Evolutionary conservation across 1,284 basidiomycete genomes (phyloP).

Genomic region (Sporisorium exsertum): DNA sequence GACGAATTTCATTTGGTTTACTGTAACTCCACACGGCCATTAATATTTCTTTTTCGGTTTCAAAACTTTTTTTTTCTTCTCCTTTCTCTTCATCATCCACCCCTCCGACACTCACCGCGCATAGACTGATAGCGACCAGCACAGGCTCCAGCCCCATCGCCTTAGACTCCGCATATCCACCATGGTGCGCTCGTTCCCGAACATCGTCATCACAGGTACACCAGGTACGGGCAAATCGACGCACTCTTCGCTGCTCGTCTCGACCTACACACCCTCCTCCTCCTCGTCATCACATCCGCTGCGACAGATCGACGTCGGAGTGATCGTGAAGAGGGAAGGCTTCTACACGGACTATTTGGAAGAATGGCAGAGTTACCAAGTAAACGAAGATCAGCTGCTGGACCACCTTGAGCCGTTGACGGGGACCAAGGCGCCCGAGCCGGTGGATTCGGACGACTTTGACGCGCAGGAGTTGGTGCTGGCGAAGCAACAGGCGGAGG

Average conservation of each 20-base stretch:
- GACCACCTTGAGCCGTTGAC: constrained; percentile 62
- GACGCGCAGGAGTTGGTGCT: constrained; percentile 11
- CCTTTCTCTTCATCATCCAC: not conserved
- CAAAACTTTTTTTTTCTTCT: constrained; percentile 14
- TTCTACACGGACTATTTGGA: constrained; percentile 89
- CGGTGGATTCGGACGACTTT: constrained; percentile 43
- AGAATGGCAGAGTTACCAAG: constrained; percentile 92
- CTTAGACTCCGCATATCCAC: not conserved
- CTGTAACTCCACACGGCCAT: constrained; percentile 12
- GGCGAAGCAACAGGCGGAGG: constrained; percentile 33
- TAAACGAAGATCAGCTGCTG: constrained; percentile 82
- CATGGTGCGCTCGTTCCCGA: constrained; percentile 73
- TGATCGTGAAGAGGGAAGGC: constrained; percentile 84
- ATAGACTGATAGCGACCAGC: not conserved
- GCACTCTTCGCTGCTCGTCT: constrained; percentile 74
- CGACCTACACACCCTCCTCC: constrained; percentile 31
- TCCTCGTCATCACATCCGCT: constrained; percentile 41
- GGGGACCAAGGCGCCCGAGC: constrained; percentile 60
- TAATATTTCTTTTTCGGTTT: not conserved
- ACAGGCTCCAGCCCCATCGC: not conserved
- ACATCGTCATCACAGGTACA: constrained; percentile 92
- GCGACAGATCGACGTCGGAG: constrained; percentile 86
- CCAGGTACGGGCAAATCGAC: constrained; percentile 88
- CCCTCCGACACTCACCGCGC: not conserved
- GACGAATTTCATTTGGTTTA: no score